Conservation (phyloP, 1,284 basidiomycete species). For the Cryptococcus sp. region DNA sequence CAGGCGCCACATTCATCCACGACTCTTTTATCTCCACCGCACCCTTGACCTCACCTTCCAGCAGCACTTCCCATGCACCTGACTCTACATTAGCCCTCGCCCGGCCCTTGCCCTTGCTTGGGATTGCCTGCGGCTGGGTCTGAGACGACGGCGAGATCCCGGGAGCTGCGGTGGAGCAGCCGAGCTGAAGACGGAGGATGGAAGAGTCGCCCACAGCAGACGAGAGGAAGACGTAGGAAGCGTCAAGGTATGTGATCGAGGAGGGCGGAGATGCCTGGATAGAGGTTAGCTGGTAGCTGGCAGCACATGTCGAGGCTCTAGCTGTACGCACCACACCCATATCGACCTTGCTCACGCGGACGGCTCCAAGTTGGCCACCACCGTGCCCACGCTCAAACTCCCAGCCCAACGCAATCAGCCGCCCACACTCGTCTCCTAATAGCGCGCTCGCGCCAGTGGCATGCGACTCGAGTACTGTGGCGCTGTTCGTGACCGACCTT, state of each 20-base stretch:
- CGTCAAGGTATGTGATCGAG: conserved; percentile 70
- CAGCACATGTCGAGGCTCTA: background rate
- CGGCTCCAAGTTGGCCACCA: conserved; percentile 29
- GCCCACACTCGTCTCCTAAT: conserved; percentile 74
- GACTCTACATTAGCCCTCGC: conserved; percentile 46
- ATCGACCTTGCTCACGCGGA: conserved; percentile 61
- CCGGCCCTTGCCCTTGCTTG: conserved; percentile 37
- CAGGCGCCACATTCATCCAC: conserved; percentile 80
- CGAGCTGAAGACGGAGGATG: conserved; percentile 56
- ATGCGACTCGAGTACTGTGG: conserved; percentile 17
- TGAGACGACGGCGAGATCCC: conserved; percentile 8
- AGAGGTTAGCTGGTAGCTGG: background rate
- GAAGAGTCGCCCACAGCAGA: conserved; percentile 81
- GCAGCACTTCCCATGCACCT: conserved; percentile 51
- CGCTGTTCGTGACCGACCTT: too few relatives aligned
- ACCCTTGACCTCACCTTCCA: conserved; percentile 28
- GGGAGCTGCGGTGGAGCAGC: conserved; percentile 29
- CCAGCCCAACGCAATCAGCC: conserved; percentile 63
- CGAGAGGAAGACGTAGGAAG: conserved; percentile 71
- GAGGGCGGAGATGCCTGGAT: conserved; percentile 69
- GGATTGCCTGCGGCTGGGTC: conserved; percentile 47
- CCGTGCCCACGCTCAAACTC: conserved; percentile 47
- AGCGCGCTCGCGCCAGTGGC: conserved; percentile 55
- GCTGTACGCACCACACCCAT: conserved; percentile 66
- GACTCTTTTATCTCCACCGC: conserved; percentile 59